phyloP scores from a whole-genome alignment of 768 basidiomycete species.

The Xerocomus potaroensis region DNA sequence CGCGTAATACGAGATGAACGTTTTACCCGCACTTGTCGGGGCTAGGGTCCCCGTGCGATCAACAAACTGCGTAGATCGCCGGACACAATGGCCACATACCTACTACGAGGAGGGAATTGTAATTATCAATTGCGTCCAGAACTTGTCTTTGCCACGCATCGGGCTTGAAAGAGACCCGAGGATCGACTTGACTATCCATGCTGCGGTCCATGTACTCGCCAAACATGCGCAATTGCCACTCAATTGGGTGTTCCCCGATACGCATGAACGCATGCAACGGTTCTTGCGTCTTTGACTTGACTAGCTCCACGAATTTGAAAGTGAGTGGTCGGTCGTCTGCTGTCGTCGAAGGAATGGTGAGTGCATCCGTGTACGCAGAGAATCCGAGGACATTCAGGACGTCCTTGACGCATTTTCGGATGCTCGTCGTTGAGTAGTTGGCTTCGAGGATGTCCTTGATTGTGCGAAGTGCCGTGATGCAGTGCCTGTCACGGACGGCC shows the following conservation, averaged over 20 bases:
- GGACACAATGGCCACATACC: constrained; percentile 35
- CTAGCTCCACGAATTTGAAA: constrained; percentile 56
- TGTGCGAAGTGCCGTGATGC: constrained; percentile 43
- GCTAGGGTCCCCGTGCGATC: constrained; percentile 33
- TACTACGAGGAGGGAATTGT: constrained; percentile 61
- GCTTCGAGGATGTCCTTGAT: constrained; percentile 43
- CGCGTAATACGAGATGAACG: constrained; percentile 73
- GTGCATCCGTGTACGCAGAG: constrained; percentile 30
- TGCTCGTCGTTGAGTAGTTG: constrained; percentile 27
- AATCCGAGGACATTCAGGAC: constrained; percentile 49
- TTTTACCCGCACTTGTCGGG: constrained; percentile 71
- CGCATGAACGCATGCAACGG: constrained; percentile 49
- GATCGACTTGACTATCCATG: constrained; percentile 58
- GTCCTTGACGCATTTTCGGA: constrained; percentile 34
- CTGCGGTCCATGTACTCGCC: constrained; percentile 71
- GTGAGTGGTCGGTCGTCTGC: constrained; percentile 30
- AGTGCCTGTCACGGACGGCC: constrained; percentile 41
- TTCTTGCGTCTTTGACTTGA: constrained; percentile 40
- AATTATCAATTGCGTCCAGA: constrained; percentile 56
- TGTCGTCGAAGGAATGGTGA: constrained; percentile 12
- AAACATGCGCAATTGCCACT: constrained; percentile 67
- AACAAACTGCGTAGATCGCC: background rate
- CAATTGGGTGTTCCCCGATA: constrained; percentile 51
- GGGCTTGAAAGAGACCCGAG: constrained; percentile 57
- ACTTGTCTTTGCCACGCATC: constrained; percentile 71